Percentiles rank a stretch among this genome's conserved stretches.
phyloP scores from a whole-genome alignment of 2,329 filamentous ascomycete genomes.

The Chaetomiaceae sp. region DNA sequence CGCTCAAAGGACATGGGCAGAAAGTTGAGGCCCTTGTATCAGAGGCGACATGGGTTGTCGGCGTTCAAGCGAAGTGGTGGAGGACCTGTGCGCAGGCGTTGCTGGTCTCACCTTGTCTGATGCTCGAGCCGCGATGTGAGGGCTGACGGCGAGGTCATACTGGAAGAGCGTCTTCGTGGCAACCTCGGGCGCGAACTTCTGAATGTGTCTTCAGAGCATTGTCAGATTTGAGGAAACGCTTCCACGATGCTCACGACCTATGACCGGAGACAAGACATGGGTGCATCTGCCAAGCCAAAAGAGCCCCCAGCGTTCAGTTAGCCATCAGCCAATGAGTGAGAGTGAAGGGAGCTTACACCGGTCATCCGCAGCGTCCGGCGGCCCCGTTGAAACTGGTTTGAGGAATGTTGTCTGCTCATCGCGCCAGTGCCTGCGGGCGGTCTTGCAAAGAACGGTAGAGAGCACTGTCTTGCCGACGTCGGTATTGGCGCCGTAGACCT shows the following conservation, averaged over 20 bases:
- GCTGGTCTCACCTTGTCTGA: constrained; percentile 36
- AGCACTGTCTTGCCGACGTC: constrained; percentile 81
- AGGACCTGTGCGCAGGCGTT: too few species aligned
- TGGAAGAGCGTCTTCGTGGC: constrained; percentile 56
- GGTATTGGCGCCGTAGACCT: constrained; percentile 79
- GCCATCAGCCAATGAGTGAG: background rate
- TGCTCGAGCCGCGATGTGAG: constrained; percentile 61
- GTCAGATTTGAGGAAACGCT: background rate
- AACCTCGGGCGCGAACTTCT: constrained; percentile 48
- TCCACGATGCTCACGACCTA: background rate
- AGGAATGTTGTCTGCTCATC: constrained; percentile 55
- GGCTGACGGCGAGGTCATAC: constrained; percentile 68
- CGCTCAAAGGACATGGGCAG: too few species aligned
- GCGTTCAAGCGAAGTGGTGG: too few species aligned
- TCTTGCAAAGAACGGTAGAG: constrained; percentile 63
- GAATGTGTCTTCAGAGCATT: constrained; percentile 39
- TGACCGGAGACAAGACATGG: background rate
- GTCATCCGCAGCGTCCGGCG: constrained; percentile 63
- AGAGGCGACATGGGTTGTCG: too few species aligned
- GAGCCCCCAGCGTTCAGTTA: background rate
- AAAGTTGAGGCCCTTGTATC: too few species aligned
- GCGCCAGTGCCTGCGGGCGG: constrained; percentile 43
- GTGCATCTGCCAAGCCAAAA: background rate
- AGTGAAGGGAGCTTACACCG: constrained; percentile 38
- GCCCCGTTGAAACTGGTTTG: constrained; percentile 77